Conservation (phyloP, 1,139 yeast genomes). For the Saccharomyces hybrid region DNA sequence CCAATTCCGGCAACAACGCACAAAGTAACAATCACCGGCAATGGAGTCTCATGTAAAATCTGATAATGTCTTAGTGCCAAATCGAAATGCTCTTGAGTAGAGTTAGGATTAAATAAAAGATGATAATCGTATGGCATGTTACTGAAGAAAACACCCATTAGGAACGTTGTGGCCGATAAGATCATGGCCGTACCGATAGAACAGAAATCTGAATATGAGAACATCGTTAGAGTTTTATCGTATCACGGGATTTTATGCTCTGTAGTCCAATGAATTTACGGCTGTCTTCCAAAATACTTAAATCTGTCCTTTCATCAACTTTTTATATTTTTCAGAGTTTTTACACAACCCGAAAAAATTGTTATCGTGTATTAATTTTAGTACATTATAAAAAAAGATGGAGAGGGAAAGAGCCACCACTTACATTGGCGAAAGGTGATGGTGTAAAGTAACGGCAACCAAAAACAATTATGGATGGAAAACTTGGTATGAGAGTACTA, state of each 20-base stretch:
- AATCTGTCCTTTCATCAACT: background rate
- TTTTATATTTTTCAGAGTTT: background rate
- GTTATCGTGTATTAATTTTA: background rate
- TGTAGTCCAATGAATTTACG: background rate
- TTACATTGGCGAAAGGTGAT: background rate
- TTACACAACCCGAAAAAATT: background rate
- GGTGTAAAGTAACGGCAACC: background rate
- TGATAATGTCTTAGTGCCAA: slow-evolving; percentile 66
- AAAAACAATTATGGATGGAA: background rate
- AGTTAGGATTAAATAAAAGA: slow-evolving; percentile 59
- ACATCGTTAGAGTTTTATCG: background rate
- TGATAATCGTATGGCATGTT: slow-evolving; percentile 77
- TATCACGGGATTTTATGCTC: background rate
- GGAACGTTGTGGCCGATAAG: slow-evolving; percentile 50
- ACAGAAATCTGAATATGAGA: slow-evolving; percentile 20
- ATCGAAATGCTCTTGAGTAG: slow-evolving; percentile 47
- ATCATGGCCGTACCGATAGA: slow-evolving; percentile 28
- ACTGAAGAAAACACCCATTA: slow-evolving; percentile 69
- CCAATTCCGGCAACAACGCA: slow-evolving; percentile 43
- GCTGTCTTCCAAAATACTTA: background rate
- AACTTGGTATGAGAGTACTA: background rate
- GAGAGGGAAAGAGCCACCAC: background rate
- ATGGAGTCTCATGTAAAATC: slow-evolving; percentile 45
- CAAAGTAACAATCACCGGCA: slow-evolving; percentile 52
- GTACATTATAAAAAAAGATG: background rate